phyloP scores from a whole-genome alignment of 352 stramenopile genomes.

The Pythium dissotocum region DNA sequence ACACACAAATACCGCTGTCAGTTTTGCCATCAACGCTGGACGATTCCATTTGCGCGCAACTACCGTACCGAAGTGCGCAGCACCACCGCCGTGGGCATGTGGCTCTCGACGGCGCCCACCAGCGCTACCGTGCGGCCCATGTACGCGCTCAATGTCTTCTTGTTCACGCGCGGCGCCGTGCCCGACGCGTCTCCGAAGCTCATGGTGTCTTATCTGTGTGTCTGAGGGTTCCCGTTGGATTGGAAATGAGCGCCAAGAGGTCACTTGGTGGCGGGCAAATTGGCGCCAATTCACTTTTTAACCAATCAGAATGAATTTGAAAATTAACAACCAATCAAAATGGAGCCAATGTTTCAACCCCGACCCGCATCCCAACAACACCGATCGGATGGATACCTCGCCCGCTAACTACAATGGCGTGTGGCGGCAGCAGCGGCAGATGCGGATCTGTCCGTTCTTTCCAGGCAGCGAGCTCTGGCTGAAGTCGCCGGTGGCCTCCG shows the following conservation, averaged over 20 bases:
- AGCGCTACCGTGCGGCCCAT: conserved; percentile 72
- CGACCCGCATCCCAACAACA: conserved; percentile 32
- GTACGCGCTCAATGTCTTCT: conserved; percentile 64
- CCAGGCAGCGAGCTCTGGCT: conserved; percentile 62
- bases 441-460: conserved; percentile 68
- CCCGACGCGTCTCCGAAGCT: conserved; percentile 51
- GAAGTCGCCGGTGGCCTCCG: conserved; percentile 36
- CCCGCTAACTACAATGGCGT: conserved; percentile 9
- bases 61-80: conserved; percentile 68
- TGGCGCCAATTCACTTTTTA: conserved; percentile 25
- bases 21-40: too few relatives aligned
- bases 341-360: background rate
- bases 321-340: conserved; percentile 13
- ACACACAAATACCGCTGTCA: conserved; percentile 7
- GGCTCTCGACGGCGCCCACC: conserved; percentile 72
- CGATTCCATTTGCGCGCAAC: background rate
- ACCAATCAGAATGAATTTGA: conserved; percentile 10
- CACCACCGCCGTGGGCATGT: conserved; percentile 67
- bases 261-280: background rate
- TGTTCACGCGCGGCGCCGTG: conserved; percentile 84
- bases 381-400: background rate
- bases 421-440: conserved; percentile 63
- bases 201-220: conserved; percentile 30
- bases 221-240: background rate
- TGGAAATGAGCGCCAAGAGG: conserved; percentile 17